Base-by-base conservation (phyloP, 2,329 filamentous ascomycete genomes). In the Cytospora schulzeri region DNA sequence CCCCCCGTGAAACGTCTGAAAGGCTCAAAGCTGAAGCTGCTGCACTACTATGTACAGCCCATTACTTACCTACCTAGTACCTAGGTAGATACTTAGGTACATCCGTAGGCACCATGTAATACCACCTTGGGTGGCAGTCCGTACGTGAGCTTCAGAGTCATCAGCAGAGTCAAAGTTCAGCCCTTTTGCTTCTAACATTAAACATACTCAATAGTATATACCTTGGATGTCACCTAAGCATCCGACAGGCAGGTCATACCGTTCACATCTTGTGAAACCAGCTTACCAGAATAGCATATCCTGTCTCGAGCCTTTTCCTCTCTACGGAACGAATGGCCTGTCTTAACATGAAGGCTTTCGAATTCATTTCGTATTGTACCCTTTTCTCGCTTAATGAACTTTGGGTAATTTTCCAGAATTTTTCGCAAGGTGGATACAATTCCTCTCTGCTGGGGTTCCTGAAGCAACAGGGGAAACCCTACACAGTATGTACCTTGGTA, bases 401-500 rank as follows among this genome's bases (percentile, higher is more conserved):
- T 64, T 61, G 45, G 62, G 65, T 31, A 66, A 66, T 64, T 58
- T 66, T 66, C 65, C 62, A 66, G 65, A 66, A 66, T 61, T 53
- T 64, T 61, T 61, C 35, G 28, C 35, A 41, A 31, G 57, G 35
- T 63, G 54, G 60, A 29, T 12, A 52, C 60, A 14, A 15, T 55
- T 35, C 38, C 57, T 26, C 29, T 55, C 54, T 12, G 58, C 45
- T 35, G 58, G 53, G 63, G 57, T 5, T 45, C 24, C 56, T 35
- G 51, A 41, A 55, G 28, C 31, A 35, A 41, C 63, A 65, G 55
- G 63, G 63, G 31, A 19, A 28, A 53, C 26, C 54, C 59, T 52
- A 48, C 22, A 24, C n/a, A 48, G 45, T 48, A 55, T 51, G 48
- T 65, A 35, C 58, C 57, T 53, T 15, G 12, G 12, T 35, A 35